phyloP scores from a whole-genome alignment of 805 yeast genomes.

The Lachancea cidri region DNA sequence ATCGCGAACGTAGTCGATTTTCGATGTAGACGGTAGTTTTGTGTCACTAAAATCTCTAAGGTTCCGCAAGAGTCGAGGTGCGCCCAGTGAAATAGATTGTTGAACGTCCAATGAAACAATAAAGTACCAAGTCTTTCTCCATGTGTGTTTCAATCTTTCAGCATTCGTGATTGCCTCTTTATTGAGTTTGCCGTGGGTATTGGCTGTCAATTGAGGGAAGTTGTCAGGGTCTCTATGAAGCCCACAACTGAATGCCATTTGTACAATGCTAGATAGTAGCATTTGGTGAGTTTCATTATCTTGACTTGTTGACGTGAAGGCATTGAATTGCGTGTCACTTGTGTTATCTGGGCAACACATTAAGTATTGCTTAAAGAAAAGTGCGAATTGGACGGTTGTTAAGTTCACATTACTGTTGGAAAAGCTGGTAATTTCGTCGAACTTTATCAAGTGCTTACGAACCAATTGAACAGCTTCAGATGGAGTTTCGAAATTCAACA shows the following conservation, averaged over 20 bases:
- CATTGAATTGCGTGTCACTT: constrained; percentile 13
- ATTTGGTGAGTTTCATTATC: constrained; percentile 58
- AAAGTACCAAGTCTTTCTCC: constrained; percentile 57
- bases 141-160: constrained; percentile 40
- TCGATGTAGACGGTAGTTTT: constrained; percentile 37
- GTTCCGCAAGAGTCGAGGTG: constrained; percentile 36
- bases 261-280: constrained; percentile 50
- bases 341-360: constrained; percentile 48
- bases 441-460: constrained; percentile 29
- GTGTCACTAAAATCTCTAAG: constrained; percentile 40
- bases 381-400: constrained; percentile 51
- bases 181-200: constrained; percentile 11
- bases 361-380: constrained; percentile 51
- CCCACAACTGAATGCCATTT: constrained; percentile 65
- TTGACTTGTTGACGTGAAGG: constrained; percentile 22
- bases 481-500: constrained; percentile 27
- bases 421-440: constrained; percentile 32
- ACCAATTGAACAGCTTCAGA: constrained; percentile 25
- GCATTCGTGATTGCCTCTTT: constrained; percentile 27
- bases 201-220: constrained; percentile 39
- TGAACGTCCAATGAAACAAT: constrained; percentile 39
- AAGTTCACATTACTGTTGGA: constrained; percentile 32
- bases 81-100: constrained; percentile 40
- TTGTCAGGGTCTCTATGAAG: constrained; percentile 61
- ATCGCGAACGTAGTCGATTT: constrained; percentile 35